Evolutionary conservation across 2,329 filamentous ascomycete species (phyloP).

Genomic region (Dothiorella sarmentorum): DNA sequence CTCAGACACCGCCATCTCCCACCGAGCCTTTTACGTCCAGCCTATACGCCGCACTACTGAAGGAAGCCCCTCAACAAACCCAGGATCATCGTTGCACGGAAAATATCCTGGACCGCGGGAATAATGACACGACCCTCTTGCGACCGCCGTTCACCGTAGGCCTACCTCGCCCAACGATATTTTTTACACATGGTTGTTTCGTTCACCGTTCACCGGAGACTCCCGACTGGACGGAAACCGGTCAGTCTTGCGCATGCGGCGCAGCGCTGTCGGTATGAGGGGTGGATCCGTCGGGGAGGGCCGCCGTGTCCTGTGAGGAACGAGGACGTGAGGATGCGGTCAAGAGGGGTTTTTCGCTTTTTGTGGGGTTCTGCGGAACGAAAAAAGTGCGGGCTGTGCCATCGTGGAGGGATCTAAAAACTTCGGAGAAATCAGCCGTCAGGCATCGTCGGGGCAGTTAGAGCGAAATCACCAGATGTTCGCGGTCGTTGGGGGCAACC

Average conservation of each 20-base stretch:
- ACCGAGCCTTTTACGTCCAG: not conserved
- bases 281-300: not conserved
- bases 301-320: not conserved
- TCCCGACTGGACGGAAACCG: not conserved
- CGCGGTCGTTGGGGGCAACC: no score
- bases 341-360: not conserved
- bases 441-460: no score
- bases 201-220: not conserved
- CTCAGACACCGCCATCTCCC: conserved; percentile 6
- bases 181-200: no score
- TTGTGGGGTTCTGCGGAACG: not conserved
- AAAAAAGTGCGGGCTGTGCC: not conserved
- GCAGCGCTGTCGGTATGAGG: not conserved
- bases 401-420: not conserved
- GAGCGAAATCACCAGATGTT: no score
- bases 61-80: not conserved
- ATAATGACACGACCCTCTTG: not conserved
- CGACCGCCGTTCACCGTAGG: not conserved
- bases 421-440: no score
- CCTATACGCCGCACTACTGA: not conserved
- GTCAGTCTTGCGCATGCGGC: not conserved
- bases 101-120: not conserved
- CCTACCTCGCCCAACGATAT: no score
- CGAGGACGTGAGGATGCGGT: not conserved
- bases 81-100: not conserved